These are phyloP conservation scores for Boletus patriciae DNA, from an alignment of 768 basidiomycete genomes.

Conservation along the genomic window DNA sequence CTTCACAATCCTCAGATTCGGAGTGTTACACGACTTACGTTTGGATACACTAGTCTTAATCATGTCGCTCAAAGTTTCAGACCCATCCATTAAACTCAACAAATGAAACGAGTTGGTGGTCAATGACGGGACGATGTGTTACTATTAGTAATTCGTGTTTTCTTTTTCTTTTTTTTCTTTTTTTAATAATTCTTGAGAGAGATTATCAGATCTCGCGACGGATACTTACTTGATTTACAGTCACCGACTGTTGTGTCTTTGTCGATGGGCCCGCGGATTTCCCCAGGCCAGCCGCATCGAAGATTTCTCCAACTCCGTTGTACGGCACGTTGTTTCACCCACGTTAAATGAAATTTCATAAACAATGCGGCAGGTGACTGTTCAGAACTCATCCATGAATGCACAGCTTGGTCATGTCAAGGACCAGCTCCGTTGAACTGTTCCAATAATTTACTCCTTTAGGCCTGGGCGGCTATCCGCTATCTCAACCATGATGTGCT, in stretches of 20 bases:
- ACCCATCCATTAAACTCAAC: slow-evolving; percentile 1
- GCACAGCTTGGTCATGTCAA: too few relatives aligned
- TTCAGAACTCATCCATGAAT: background rate
- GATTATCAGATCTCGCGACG: background rate
- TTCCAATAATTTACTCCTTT: background rate
- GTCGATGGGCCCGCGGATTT: background rate
- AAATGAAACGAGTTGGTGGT: background rate
- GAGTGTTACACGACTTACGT: slow-evolving; percentile 10
- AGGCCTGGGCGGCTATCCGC: background rate
- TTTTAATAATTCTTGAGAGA: background rate
- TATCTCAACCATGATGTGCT: background rate
- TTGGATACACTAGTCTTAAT: background rate
- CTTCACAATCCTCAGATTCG: background rate
- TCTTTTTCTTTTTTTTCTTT: background rate
- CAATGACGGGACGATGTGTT: background rate
- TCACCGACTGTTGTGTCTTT: background rate
- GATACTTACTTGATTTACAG: background rate
- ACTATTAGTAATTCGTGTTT: background rate
- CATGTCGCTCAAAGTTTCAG: background rate
- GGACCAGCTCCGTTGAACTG: too few relatives aligned
- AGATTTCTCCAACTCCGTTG: background rate
- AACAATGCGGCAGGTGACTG: background rate
- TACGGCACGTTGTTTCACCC: background rate
- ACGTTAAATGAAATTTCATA: background rate
- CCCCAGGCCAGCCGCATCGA: too few relatives aligned